Conservation (phyloP, 495 filamentous ascomycete species). For the Daldinia vernicosa region DNA sequence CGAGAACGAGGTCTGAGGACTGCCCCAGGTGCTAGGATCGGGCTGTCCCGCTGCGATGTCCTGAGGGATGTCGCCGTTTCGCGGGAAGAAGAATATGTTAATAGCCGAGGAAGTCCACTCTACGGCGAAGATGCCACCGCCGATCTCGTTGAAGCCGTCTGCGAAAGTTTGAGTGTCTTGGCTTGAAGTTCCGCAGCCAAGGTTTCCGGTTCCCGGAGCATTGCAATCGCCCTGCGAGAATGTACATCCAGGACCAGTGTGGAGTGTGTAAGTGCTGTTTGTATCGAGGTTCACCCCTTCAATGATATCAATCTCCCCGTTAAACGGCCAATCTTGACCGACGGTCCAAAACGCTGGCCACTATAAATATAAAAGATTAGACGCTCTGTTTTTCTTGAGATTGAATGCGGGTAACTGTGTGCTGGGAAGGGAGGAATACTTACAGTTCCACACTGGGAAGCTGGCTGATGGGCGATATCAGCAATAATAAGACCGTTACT, state of each 20-base stretch:
- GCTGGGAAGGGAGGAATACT: conserved; percentile 2
- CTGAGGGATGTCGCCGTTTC: conserved; percentile 58
- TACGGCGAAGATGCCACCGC: conserved; percentile 81
- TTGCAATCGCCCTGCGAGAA: conserved; percentile 64
- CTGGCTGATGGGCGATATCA: conserved; percentile 81
- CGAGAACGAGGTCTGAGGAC: conserved; percentile 72
- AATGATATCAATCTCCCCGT: conserved; percentile 92
- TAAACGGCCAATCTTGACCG: conserved; percentile 77
- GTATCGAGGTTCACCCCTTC: conserved; percentile 79
- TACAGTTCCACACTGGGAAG: conserved; percentile 66
- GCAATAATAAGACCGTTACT: conserved; percentile 75
- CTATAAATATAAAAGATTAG: conserved; percentile 25
- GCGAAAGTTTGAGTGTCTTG: conserved; percentile 67
- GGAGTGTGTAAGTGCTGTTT: conserved; percentile 76
- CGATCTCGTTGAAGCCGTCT: conserved; percentile 72
- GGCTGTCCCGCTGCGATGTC: conserved; percentile 67
- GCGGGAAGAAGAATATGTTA: conserved; percentile 82
- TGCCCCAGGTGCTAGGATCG: conserved; percentile 70
- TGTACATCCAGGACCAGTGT: conserved; percentile 73
- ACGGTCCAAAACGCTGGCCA: conserved; percentile 75
- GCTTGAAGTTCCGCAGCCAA: conserved; percentile 60
- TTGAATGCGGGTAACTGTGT: background rate
- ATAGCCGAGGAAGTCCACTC: conserved; percentile 75
- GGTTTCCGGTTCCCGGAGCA: conserved; percentile 56
- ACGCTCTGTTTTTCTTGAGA: background rate